These are phyloP conservation scores for Oxytropis ochrocephala DNA, from an alignment of 306 rosid genomes.

Conservation along the genomic window DNA sequence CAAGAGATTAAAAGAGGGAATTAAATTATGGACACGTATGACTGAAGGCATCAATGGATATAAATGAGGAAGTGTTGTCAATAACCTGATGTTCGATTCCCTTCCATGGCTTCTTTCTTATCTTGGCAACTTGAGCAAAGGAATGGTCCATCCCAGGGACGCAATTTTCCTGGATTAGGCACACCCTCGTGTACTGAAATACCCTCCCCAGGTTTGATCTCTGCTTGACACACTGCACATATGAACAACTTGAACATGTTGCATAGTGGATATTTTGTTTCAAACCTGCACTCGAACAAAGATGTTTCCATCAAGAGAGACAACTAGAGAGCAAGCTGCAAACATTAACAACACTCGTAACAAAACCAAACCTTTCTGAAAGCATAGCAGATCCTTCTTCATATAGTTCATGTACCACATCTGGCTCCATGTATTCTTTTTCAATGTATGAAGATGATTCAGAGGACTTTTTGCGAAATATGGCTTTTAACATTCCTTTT, in stretches of 20 bases:
- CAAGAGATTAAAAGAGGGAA: conserved; percentile 17
- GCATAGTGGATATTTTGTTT: conserved; percentile 87
- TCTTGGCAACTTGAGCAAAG: conserved; percentile 87
- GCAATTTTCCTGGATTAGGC: conserved; percentile 46
- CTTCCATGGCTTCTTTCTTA: conserved; percentile 99
- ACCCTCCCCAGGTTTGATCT: conserved; percentile 93
- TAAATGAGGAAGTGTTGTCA: conserved; percentile 6
- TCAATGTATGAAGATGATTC: conserved; percentile 67
- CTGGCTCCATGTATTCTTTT: conserved; percentile 72
- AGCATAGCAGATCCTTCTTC: conserved; percentile 98
- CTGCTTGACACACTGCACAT: conserved; percentile 94
- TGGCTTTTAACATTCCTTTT: conserved; percentile 75
- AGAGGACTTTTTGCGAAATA: conserved; percentile 62
- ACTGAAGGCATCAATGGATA: conserved; percentile 7
- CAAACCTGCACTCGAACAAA: conserved; percentile 67
- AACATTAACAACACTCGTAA: background rate
- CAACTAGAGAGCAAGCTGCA: background rate
- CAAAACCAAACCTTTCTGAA: conserved; percentile 71
- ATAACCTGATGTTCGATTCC: conserved; percentile 65
- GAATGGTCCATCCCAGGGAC: conserved; percentile 99
- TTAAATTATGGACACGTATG: background rate
- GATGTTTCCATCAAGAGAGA: conserved; percentile 21
- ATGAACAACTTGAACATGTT: conserved; percentile 95
- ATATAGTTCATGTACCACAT: conserved; percentile 67
- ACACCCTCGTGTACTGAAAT: conserved; percentile 74